A percentile compares a stretch with the other conserved stretches of the same genome.
Evolutionary conservation across 495 filamentous ascomycete species (phyloP).

Genomic region (Penicillium maclennaniae): DNA sequence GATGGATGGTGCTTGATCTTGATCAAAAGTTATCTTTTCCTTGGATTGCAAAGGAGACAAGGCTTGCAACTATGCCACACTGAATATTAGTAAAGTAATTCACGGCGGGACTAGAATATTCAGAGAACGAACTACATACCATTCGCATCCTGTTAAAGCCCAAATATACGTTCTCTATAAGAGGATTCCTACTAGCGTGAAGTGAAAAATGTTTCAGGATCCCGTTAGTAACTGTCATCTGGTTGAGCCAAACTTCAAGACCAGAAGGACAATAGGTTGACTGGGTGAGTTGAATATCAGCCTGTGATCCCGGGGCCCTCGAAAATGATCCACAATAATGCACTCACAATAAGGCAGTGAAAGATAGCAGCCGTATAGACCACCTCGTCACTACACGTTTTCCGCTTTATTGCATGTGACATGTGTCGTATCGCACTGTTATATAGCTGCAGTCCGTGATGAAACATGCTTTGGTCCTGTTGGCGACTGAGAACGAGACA

Average conservation of each 20-base stretch:
- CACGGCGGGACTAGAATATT: too few relatives aligned
- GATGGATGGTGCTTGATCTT: neutral
- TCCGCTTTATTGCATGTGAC: neutral
- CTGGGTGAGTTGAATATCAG: neutral
- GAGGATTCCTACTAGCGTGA: neutral
- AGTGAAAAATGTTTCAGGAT: neutral
- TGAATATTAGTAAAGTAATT: neutral
- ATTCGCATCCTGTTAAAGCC: too few relatives aligned
- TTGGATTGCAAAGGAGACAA: constrained; percentile 2
- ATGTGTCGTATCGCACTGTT: constrained; percentile 8
- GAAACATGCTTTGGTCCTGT: neutral
- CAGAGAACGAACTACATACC: too few relatives aligned
- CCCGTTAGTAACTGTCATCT: constrained; percentile 2
- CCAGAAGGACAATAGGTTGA: neutral
- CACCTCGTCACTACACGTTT: constrained; percentile 4
- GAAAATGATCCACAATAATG: neutral
- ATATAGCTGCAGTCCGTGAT: constrained; percentile 8
- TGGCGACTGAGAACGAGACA: constrained; percentile 2
- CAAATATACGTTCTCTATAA: too few relatives aligned
- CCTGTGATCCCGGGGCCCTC: too few relatives aligned
- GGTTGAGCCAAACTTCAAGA: constrained; percentile 3
- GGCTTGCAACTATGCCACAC: constrained; percentile 1
- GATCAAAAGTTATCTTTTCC: neutral
- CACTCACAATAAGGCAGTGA: neutral
- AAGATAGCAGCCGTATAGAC: constrained; percentile 5